A percentile compares a stretch with the other conserved stretches of the same genome.
Evolutionary conservation across 225 moss, liverwort and hornwort species (phyloP).

Genomic region (Takakia lepidozioides): DNA sequence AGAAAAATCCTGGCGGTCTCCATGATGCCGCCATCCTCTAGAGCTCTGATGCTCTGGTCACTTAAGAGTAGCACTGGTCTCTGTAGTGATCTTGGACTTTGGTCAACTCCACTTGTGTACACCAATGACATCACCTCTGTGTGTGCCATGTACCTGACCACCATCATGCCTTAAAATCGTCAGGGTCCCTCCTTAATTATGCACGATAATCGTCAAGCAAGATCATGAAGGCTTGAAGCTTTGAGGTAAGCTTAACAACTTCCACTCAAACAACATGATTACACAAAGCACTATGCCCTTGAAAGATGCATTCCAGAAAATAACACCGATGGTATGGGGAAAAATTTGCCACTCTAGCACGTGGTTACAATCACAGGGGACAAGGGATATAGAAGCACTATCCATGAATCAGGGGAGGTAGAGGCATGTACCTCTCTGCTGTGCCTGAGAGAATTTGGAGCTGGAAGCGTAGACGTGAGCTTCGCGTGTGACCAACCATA

Average conservation of each 20-base stretch:
- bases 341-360: too few species aligned
- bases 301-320: too few species aligned
- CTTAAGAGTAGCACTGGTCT: conserved; percentile 12
- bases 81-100: conserved; percentile 7
- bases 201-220: too few species aligned
- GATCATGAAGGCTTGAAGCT: too few species aligned
- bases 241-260: too few species aligned
- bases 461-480: conserved; percentile 12
- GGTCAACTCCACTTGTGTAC: conserved; percentile 7
- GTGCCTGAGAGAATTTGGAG: conserved; percentile 10
- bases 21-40: conserved; percentile 13
- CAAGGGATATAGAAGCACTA: too few species aligned
- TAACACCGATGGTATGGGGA: too few species aligned
- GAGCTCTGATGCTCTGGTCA: conserved; percentile 4
- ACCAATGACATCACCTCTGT: conserved; percentile 12
- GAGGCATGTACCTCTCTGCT: conserved; percentile 9
- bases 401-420: too few species aligned
- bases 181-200: too few species aligned
- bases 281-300: too few species aligned
- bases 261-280: too few species aligned
- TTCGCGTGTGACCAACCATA: conserved; percentile 2
- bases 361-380: too few species aligned
- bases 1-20: conserved; percentile 6
- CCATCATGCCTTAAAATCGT: not conserved
- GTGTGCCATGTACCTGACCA: conserved; percentile 9